phyloP scores from a whole-genome alignment of 2,329 filamentous ascomycete species.

The Myotisia sp. region DNA sequence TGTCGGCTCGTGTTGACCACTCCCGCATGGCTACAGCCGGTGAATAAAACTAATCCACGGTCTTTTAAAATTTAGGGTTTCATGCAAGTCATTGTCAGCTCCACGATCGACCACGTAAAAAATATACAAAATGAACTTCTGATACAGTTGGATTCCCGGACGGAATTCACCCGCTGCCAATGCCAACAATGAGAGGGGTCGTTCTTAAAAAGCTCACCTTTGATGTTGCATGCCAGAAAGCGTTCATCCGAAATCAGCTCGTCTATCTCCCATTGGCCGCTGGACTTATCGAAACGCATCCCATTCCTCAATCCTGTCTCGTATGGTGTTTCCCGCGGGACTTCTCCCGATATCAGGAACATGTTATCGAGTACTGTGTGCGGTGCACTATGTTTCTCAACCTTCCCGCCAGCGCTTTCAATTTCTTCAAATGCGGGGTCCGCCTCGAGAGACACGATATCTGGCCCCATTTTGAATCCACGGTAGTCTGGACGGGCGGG shows the following conservation, averaged over 20 bases:
- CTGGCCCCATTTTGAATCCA: constrained; percentile 30
- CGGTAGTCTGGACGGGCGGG: constrained; percentile 39
- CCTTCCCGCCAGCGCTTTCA: constrained; percentile 26
- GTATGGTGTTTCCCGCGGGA: constrained; percentile 37
- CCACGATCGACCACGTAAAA: too few species aligned
- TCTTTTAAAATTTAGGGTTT: constrained; percentile 13
- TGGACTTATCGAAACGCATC: constrained; percentile 25
- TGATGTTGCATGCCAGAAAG: constrained; percentile 40
- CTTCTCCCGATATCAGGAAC: constrained; percentile 41
- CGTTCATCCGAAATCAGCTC: constrained; percentile 39
- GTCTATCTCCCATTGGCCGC: constrained; percentile 17
- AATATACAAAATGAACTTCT: too few species aligned
- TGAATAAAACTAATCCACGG: constrained; percentile 42
- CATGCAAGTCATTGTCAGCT: neutral
- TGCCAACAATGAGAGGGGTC: too few species aligned
- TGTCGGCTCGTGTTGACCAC: constrained; percentile 39
- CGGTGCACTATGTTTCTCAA: constrained; percentile 26
- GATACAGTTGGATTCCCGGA: neutral
- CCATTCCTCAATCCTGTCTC: constrained; percentile 36
- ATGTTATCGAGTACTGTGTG: constrained; percentile 37
- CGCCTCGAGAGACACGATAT: constrained; percentile 37
- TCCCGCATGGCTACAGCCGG: constrained; percentile 43
- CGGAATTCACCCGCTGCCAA: neutral
- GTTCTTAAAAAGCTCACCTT: constrained; percentile 23
- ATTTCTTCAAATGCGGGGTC: constrained; percentile 40